Evolutionary conservation across 192 early-diverging fungal species (phyloP).

Genomic region (Dissophora ornata): DNA sequence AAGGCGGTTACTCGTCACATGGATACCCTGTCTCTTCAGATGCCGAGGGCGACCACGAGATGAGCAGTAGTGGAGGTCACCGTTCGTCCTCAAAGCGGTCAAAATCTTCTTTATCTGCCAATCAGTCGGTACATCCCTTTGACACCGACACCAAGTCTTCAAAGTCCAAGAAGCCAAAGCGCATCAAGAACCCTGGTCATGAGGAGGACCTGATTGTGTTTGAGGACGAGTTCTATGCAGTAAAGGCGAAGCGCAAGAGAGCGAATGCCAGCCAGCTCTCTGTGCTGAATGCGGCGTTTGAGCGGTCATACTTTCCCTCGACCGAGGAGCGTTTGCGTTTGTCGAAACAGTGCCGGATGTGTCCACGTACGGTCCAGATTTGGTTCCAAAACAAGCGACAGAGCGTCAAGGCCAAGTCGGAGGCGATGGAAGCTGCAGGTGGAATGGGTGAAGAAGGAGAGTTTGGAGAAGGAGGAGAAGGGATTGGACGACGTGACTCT

Average conservation of each 20-base stretch:
- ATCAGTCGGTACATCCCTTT: slow-evolving; percentile 44
- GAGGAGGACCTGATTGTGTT: slow-evolving; percentile 48
- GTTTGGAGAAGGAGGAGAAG: no score
- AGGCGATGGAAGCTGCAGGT: slow-evolving; percentile 41
- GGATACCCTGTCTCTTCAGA: background rate
- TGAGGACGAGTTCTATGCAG: slow-evolving; percentile 48
- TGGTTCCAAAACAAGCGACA: slow-evolving; percentile 99
- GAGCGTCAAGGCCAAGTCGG: slow-evolving; percentile 51
- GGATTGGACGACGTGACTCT: slow-evolving; percentile 2
- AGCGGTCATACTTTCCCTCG: slow-evolving; percentile 83
- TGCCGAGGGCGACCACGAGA: slow-evolving; percentile 1
- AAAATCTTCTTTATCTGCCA: background rate
- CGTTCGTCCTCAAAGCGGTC: slow-evolving; percentile 28
- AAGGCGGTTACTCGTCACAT: background rate
- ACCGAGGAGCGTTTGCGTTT: slow-evolving; percentile 82
- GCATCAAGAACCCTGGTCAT: slow-evolving; percentile 38
- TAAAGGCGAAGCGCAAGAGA: slow-evolving; percentile 83
- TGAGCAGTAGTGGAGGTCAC: background rate
- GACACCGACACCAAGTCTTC: slow-evolving; percentile 23
- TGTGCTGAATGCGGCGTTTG: slow-evolving; percentile 84
- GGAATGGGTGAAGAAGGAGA: background rate
- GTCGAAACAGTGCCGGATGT: slow-evolving; percentile 86
- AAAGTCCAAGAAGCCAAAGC: slow-evolving; percentile 50
- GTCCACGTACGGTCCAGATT: slow-evolving; percentile 92
- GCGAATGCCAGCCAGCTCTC: slow-evolving; percentile 83